Percentiles rank a stretch among this genome's conserved stretches.
Conservation (phyloP, 2,329 filamentous ascomycete species). For the Fusarium sp. region DNA sequence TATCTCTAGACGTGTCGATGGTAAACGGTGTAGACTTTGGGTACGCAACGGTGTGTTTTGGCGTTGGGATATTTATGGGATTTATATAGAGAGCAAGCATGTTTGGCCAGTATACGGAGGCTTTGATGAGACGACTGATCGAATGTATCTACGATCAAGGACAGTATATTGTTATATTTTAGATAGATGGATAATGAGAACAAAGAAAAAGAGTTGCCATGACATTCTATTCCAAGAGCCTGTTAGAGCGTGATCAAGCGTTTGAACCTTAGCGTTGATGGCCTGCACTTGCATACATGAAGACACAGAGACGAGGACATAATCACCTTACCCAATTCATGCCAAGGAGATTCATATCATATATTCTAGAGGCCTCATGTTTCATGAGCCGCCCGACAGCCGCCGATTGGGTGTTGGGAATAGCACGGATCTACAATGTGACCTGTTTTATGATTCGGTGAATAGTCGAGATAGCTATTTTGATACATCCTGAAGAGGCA, state of each 20-base stretch:
- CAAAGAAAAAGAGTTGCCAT: slow-evolving; percentile 2
- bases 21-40: slow-evolving; percentile 18
- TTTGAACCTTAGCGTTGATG: neutral
- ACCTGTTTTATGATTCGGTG: slow-evolving; percentile 32
- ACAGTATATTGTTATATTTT: slow-evolving; percentile 1
- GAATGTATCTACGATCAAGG: slow-evolving; percentile 7
- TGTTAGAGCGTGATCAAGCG: too few relatives aligned
- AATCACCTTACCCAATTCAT: neutral
- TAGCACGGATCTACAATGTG: slow-evolving; percentile 10
- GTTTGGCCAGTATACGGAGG: slow-evolving; percentile 20
- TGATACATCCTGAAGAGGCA: slow-evolving; percentile 30
- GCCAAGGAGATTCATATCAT: neutral
- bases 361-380: neutral
- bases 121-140: slow-evolving; percentile 16
- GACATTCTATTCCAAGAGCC: neutral
- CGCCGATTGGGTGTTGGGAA: slow-evolving; percentile 23
- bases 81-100: slow-evolving; percentile 20
- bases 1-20: slow-evolving; percentile 53
- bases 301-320: neutral
- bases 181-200: slow-evolving; percentile 27
- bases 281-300: too few relatives aligned
- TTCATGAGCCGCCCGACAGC: slow-evolving; percentile 33
- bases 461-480: slow-evolving; percentile 28
- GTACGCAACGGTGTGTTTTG: slow-evolving; percentile 5
- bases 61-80: slow-evolving; percentile 16